phyloP scores from a whole-genome alignment of 2,329 filamentous ascomycete species.

The Colletotrichum australisinense region DNA sequence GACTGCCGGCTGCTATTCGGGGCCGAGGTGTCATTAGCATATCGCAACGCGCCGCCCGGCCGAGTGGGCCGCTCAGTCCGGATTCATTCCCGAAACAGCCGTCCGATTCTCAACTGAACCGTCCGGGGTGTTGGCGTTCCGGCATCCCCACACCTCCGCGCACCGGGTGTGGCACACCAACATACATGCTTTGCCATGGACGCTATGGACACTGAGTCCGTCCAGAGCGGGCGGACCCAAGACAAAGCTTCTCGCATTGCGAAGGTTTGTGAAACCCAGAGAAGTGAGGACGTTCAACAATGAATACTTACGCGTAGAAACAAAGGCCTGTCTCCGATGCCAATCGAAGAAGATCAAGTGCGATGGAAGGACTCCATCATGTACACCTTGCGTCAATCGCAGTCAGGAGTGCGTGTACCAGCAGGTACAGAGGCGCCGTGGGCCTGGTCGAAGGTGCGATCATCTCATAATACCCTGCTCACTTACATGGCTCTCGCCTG shows the following conservation, averaged over 20 bases:
- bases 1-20: conserved; percentile 9
- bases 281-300: background rate
- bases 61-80: conserved; percentile 20
- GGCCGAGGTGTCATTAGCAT: background rate
- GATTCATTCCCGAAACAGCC: conserved; percentile 2
- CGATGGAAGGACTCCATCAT: conserved; percentile 27
- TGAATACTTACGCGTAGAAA: background rate
- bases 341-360: conserved; percentile 35
- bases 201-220: conserved; percentile 21
- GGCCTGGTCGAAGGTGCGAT: conserved; percentile 29
- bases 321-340: conserved; percentile 32
- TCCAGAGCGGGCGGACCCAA: background rate
- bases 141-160: background rate
- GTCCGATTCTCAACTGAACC: background rate
- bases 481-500: background rate
- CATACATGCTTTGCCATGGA: background rate
- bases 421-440: conserved; percentile 30
- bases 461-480: too few species aligned
- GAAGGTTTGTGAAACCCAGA: conserved; percentile 3
- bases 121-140: background rate
- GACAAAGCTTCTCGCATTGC: conserved; percentile 20
- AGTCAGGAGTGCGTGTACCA: conserved; percentile 30
- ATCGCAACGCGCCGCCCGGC: background rate
- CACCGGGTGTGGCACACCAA: background rate
- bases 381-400: conserved; percentile 22